Evolutionary conservation across 441 rosid genomes (phyloP).

Genomic region (Hura crepitans): DNA sequence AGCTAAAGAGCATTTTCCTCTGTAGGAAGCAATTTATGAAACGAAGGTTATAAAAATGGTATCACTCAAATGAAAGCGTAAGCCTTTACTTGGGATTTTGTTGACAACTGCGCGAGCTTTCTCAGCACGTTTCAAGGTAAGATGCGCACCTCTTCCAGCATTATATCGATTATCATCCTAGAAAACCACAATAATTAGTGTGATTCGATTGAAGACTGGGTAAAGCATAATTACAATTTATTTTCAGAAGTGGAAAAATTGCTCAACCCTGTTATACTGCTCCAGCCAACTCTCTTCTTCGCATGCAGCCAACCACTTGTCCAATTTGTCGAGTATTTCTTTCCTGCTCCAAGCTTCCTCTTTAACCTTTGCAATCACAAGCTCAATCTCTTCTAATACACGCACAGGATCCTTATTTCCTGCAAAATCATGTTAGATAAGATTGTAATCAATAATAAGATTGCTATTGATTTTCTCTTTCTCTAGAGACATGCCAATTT

Average conservation of each 20-base stretch:
- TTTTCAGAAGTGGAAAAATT: constrained; percentile 9
- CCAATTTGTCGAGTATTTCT: constrained; percentile 79
- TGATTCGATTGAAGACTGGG: constrained; percentile 17
- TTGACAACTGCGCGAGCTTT: constrained; percentile 63
- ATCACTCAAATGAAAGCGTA: not conserved
- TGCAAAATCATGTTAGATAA: constrained; percentile 21
- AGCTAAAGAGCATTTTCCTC: not conserved
- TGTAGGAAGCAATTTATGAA: not conserved
- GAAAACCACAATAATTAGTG: constrained; percentile 18
- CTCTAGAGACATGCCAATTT: not conserved
- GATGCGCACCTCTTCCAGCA: constrained; percentile 92
- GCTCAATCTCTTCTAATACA: constrained; percentile 60
- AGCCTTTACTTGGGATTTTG: constrained; percentile 67
- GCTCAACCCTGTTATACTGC: constrained; percentile 68
- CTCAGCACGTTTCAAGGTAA: constrained; percentile 80
- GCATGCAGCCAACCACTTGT: constrained; percentile 81
- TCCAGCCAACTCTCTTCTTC: constrained; percentile 91
- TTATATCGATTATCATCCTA: constrained; percentile 83
- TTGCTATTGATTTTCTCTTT: not conserved
- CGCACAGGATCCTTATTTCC: constrained; percentile 54
- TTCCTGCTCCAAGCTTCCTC: constrained; percentile 71
- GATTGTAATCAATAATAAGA: not conserved
- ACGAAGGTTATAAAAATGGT: not conserved
- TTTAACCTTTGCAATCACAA: constrained; percentile 58
- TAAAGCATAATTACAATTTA: not conserved